phyloP scores from a whole-genome alignment of 305 asterid genomes.

The Solanum chacoense region DNA sequence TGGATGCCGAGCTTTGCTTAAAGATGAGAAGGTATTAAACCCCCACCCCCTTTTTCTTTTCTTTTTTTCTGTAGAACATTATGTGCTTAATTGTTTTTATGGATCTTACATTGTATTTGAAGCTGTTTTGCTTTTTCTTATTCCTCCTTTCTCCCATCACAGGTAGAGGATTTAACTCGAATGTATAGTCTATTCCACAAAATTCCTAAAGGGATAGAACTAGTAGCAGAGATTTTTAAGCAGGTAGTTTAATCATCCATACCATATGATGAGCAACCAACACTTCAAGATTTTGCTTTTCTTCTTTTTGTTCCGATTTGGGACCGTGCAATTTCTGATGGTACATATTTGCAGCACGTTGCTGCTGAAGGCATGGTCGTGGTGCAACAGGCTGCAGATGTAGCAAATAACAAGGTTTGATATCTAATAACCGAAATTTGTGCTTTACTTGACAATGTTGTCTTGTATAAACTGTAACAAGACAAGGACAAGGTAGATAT shows the following conservation, averaged over 20 bases:
- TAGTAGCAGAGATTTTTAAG: slow-evolving; percentile 26
- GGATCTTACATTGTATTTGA: not conserved
- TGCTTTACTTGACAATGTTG: not conserved
- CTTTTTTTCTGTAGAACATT: slow-evolving; percentile 20
- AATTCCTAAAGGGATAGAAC: slow-evolving; percentile 30
- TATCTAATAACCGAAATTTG: not conserved
- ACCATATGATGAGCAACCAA: not conserved
- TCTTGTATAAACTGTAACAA: not conserved
- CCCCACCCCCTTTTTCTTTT: not conserved
- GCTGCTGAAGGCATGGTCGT: slow-evolving; percentile 33
- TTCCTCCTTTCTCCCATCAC: slow-evolving; percentile 8
- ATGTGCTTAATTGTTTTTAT: not conserved
- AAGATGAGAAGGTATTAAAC: slow-evolving; percentile 33
- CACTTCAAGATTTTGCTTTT: not conserved
- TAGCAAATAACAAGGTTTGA: slow-evolving; percentile 27
- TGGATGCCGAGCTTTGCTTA: slow-evolving; percentile 38
- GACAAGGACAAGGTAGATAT: not conserved
- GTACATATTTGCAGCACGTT: slow-evolving; percentile 26
- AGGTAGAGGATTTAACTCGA: slow-evolving; percentile 52
- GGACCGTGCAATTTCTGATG: not conserved
- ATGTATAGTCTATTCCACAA: slow-evolving; percentile 41
- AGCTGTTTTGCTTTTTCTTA: not conserved
- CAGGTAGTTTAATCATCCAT: slow-evolving; percentile 20
- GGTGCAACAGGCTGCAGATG: slow-evolving; percentile 44
- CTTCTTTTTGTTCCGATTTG: not conserved